Evolutionary conservation across 495 filamentous ascomycete genomes (phyloP).

Genomic region (Daldinia bambusicola): DNA sequence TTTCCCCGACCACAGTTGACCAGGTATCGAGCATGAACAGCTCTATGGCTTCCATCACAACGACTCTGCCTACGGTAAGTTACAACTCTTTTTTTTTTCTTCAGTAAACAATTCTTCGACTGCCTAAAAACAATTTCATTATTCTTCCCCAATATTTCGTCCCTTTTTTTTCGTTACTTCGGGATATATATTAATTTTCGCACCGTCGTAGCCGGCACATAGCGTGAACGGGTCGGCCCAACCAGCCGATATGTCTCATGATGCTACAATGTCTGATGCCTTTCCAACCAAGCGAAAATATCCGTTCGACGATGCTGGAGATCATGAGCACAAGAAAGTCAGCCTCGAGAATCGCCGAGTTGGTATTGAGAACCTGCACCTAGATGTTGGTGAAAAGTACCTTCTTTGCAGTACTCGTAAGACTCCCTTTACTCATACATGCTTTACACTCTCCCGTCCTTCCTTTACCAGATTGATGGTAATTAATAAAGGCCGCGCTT

Average conservation of each 20-base stretch:
- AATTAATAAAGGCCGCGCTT: slow-evolving; percentile 22
- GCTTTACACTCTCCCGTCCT: slow-evolving; percentile 20
- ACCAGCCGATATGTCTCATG: slow-evolving; percentile 53
- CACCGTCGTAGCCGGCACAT: slow-evolving; percentile 55
- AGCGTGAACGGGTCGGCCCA: slow-evolving; percentile 65
- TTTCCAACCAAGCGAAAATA: slow-evolving; percentile 66
- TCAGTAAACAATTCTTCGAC: not conserved
- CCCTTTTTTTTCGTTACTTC: not conserved
- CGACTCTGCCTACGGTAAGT: slow-evolving; percentile 57
- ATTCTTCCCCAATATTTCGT: not conserved
- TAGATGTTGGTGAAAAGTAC: slow-evolving; percentile 68
- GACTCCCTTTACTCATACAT: slow-evolving; percentile 58
- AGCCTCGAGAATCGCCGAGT: slow-evolving; percentile 63
- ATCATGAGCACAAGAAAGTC: slow-evolving; percentile 65
- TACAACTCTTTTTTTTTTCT: slow-evolving; percentile 1
- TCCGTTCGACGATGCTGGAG: slow-evolving; percentile 56
- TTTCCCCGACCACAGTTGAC: slow-evolving; percentile 59
- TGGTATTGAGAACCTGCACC: slow-evolving; percentile 65
- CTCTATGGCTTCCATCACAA: slow-evolving; percentile 57
- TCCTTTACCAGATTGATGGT: slow-evolving; percentile 21
- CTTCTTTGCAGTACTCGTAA: slow-evolving; percentile 70
- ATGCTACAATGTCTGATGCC: slow-evolving; percentile 54
- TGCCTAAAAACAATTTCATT: not conserved
- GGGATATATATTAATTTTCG: not conserved
- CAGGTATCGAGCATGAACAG: slow-evolving; percentile 56